phyloP scores from a whole-genome alignment of 2,329 filamentous ascomycete species.

The Amauroascus verrucosus region DNA sequence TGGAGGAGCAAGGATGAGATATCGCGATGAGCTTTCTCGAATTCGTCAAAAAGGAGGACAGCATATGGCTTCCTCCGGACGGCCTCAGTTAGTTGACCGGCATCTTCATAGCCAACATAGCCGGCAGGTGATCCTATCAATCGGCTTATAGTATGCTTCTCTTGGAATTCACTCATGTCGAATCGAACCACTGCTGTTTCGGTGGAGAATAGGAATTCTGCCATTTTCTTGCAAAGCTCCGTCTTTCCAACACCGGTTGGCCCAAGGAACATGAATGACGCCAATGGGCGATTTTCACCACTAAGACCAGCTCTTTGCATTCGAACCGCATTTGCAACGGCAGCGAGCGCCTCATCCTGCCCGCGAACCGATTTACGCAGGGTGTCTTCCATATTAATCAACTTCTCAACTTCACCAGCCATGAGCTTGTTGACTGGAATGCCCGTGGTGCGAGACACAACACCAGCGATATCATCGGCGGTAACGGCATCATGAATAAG shows the following conservation, averaged over 20 bases:
- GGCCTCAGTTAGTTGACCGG: constrained; percentile 89
- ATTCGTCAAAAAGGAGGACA: constrained; percentile 90
- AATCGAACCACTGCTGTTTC: constrained; percentile 85
- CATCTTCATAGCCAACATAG: constrained; percentile 94
- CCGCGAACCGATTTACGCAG: constrained; percentile 75
- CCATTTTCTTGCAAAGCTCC: constrained; percentile 92
- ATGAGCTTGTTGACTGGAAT: constrained; percentile 90
- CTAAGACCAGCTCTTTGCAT: constrained; percentile 88
- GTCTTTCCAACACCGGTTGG: constrained; percentile 97
- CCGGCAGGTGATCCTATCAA: constrained; percentile 88
- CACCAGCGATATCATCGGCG: constrained; percentile 82
- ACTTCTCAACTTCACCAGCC: constrained; percentile 83
- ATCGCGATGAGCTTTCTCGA: constrained; percentile 93
- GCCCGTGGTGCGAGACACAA: constrained; percentile 83
- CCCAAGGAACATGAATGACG: constrained; percentile 95
- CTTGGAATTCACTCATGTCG: constrained; percentile 96
- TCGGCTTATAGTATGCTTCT: constrained; percentile 89
- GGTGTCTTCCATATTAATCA: constrained; percentile 90
- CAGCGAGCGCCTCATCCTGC: constrained; percentile 84
- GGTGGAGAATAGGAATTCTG: constrained; percentile 83
- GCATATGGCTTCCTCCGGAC: constrained; percentile 92
- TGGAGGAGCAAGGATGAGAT: constrained; percentile 87
- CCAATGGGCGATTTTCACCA: constrained; percentile 81
- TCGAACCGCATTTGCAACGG: constrained; percentile 84
- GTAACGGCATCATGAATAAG: constrained; percentile 93